Percentiles rank a stretch among this genome's conserved stretches.
Evolutionary conservation across 1,284 basidiomycete species (phyloP).

Genomic region (Apiotrichum siamense): DNA sequence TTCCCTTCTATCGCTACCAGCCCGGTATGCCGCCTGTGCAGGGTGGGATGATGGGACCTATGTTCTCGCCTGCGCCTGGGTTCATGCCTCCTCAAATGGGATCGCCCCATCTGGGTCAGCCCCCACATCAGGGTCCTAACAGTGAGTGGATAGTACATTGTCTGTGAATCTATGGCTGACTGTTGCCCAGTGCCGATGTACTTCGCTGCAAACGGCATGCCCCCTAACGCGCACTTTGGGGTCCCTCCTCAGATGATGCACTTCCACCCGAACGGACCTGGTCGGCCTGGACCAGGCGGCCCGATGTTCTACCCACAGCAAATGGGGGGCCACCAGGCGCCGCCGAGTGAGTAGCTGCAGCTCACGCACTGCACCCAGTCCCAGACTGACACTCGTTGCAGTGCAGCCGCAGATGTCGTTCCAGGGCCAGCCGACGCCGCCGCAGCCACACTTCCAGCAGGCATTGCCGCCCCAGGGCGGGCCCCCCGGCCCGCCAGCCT

Average conservation of each 20-base stretch:
- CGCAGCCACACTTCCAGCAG: slow-evolving; percentile 22
- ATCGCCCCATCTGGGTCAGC: slow-evolving; percentile 24
- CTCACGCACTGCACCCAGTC: too few relatives aligned
- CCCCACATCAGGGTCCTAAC: slow-evolving; percentile 26
- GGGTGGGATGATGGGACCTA: slow-evolving; percentile 23
- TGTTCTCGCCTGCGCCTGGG: slow-evolving; percentile 35
- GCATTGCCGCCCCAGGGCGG: slow-evolving; percentile 11
- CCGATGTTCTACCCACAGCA: slow-evolving; percentile 24
- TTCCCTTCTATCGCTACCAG: slow-evolving; percentile 33
- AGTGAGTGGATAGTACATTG: slow-evolving; percentile 19
- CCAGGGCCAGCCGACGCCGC: slow-evolving; percentile 16
- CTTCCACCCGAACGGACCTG: slow-evolving; percentile 24
- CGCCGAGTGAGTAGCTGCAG: slow-evolving; percentile 39
- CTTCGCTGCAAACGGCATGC: slow-evolving; percentile 7
- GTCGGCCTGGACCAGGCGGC: slow-evolving; percentile 11
- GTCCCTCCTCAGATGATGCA: slow-evolving; percentile 41
- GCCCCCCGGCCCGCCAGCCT: background rate
- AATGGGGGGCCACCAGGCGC: slow-evolving; percentile 35
- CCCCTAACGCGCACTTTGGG: slow-evolving; percentile 35
- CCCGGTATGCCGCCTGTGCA: slow-evolving; percentile 30
- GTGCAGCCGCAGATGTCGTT: slow-evolving; percentile 19
- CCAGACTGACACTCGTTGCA: background rate
- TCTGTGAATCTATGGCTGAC: slow-evolving; percentile 8
- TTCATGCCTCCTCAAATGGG: slow-evolving; percentile 26
- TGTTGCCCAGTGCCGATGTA: slow-evolving; percentile 21